Evolutionary conservation across 768 basidiomycete species (phyloP).

Genomic region (Zangia roseola): DNA sequence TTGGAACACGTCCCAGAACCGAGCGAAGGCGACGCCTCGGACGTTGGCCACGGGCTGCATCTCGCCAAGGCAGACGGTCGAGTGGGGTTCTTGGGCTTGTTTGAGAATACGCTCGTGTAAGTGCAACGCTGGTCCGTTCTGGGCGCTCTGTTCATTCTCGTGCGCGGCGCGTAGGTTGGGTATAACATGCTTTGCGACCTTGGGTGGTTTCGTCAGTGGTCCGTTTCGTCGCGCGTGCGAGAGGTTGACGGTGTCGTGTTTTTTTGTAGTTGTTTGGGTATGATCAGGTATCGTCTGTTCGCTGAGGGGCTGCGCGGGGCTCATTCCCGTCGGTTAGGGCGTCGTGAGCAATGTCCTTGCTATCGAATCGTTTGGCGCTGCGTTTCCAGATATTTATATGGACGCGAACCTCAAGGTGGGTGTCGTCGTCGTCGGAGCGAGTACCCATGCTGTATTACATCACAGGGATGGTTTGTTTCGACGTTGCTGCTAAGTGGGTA

Average conservation of each 20-base stretch:
- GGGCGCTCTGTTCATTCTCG: too few relatives aligned
- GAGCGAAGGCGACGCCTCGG: conserved; percentile 1
- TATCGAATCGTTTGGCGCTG: conserved; percentile 34
- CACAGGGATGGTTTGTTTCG: conserved; percentile 36
- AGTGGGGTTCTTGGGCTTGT: conserved; percentile 26
- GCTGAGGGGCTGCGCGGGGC: too few relatives aligned
- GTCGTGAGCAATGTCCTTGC: conserved; percentile 34
- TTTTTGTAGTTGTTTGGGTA: conserved; percentile 30
- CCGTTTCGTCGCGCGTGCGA: background rate
- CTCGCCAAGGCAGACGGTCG: conserved; percentile 19
- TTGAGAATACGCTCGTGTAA: conserved; percentile 31
- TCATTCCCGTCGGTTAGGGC: conserved; percentile 17
- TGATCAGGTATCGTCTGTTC: conserved; percentile 28
- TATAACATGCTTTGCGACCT: conserved; percentile 31
- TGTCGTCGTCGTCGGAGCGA: too few relatives aligned
- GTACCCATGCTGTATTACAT: too few relatives aligned
- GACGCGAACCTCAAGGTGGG: conserved; percentile 26
- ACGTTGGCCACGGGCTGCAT: conserved; percentile 4
- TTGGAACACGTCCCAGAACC: background rate
- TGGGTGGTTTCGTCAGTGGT: conserved; percentile 32
- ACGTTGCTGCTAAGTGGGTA: conserved; percentile 28
- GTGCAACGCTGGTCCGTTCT: conserved; percentile 26
- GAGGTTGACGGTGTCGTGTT: background rate
- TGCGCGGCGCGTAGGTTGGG: conserved; percentile 20
- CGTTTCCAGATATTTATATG: conserved; percentile 32